phyloP scores from a whole-genome alignment of 495 filamentous ascomycete genomes.

The Clohesyomyces aquaticus region DNA sequence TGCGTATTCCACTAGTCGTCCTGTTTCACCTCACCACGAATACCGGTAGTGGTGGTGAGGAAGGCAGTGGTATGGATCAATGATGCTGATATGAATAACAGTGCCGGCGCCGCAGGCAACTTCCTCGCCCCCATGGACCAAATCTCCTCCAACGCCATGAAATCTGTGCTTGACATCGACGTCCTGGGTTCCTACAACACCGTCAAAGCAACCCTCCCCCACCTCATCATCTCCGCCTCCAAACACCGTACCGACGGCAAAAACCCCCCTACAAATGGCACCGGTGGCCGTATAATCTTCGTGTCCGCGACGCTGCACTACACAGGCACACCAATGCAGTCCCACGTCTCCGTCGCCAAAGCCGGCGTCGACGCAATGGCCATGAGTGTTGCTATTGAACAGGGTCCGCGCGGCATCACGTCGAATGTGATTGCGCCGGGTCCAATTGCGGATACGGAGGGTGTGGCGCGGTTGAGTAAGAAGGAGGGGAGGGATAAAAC shows the following conservation, averaged over 20 bases:
- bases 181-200: constrained; percentile 92
- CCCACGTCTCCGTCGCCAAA: constrained; percentile 87
- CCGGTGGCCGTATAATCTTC: constrained; percentile 85
- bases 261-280: constrained; percentile 52
- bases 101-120: constrained; percentile 93
- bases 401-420: constrained; percentile 85
- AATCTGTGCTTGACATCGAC: constrained; percentile 94
- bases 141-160: constrained; percentile 87
- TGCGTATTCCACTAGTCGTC: constrained; percentile 46
- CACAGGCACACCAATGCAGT: constrained; percentile 77
- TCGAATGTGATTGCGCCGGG: constrained; percentile 86
- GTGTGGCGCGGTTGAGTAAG: constrained; percentile 48
- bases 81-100: constrained; percentile 46
- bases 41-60: too few relatives aligned
- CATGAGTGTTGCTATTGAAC: constrained; percentile 75
- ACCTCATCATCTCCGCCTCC: constrained; percentile 72
- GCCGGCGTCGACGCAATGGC: constrained; percentile 86
- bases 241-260: constrained; percentile 60
- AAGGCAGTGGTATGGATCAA: too few relatives aligned
- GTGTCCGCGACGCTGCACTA: constrained; percentile 90
- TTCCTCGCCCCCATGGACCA: constrained; percentile 87
- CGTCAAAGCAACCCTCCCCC: constrained; percentile 82
- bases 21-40: too few relatives aligned
- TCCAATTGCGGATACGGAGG: constrained; percentile 69
- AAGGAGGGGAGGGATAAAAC: constrained; percentile 47